These are phyloP conservation scores for Coemansia reversa DNA, from an alignment of 192 early-diverging fungal genomes.

Conservation along the genomic window DNA sequence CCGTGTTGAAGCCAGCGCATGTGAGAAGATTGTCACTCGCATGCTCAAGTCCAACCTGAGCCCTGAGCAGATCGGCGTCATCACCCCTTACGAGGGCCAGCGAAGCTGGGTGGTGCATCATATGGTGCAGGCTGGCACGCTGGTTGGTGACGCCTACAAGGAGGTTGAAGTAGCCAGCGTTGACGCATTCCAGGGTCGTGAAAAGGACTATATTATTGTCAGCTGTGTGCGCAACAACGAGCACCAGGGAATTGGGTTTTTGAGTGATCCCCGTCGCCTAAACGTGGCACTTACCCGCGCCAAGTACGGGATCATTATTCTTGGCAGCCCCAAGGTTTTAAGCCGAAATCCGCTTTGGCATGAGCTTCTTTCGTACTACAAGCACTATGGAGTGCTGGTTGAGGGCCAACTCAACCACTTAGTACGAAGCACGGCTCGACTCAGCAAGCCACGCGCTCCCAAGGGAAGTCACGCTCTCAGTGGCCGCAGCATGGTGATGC, in stretches of 20 bases:
- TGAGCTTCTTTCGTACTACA: constrained; percentile 91
- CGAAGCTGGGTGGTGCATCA: constrained; percentile 92
- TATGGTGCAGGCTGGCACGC: constrained; percentile 90
- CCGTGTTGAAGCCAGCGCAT: constrained; percentile 92
- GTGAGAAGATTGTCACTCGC: constrained; percentile 94
- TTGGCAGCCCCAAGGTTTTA: constrained; percentile 94
- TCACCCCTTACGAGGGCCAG: constrained; percentile 99
- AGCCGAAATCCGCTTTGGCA: constrained; percentile 95
- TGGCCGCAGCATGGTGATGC: constrained; percentile 33
- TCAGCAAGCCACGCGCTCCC: constrained; percentile 66
- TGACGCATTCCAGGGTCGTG: constrained; percentile 98
- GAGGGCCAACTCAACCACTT: constrained; percentile 91
- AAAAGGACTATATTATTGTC: constrained; percentile 99
- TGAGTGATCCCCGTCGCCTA: constrained; percentile 87
- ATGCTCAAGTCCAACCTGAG: constrained; percentile 84
- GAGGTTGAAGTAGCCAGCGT: constrained; percentile 99
- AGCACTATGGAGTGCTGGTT: constrained; percentile 83
- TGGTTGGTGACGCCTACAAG: constrained; percentile 94
- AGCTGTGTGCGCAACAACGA: constrained; percentile 97
- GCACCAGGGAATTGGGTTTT: constrained; percentile 93
- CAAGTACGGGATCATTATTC: constrained; percentile 89
- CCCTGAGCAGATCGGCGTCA: constrained; percentile 93
- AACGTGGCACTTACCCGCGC: constrained; percentile 91
- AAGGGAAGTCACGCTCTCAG: constrained; percentile 39
- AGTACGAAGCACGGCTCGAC: constrained; percentile 86